Base-by-base conservation (phyloP, 202 grass and related monocot genomes). In the Setaria italica region DNA sequence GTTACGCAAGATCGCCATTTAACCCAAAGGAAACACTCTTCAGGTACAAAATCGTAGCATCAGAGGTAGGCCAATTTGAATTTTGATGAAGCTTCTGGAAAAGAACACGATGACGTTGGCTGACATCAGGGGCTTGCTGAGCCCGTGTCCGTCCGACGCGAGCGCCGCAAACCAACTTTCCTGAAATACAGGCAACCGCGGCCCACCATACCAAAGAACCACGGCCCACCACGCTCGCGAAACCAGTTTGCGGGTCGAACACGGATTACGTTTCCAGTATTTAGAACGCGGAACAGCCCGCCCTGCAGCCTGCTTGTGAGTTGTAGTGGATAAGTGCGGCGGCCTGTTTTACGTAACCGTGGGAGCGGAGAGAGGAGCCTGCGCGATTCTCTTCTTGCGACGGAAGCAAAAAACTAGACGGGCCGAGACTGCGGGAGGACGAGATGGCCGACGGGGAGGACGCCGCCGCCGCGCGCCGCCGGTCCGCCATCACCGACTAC, bases 401-500 rank as follows among this genome's bases (percentile, higher is more conserved):
- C 55, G n/a, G 89, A 91, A 91, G 85, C 82, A 46, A 91, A 87
- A 12, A 21, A 43, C 14, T 67, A 50, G 53, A 51, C 2, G 13
- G 33, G n/a, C 33, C 17, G 12, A 69, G 45, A 82, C 60, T 58
- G 48, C 65, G 20, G 64, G 50, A 50, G 46, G 49, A 6, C 30
- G 72, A 35, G 85, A 91, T 91, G 89, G 89, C 89, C 77, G 97
- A 94, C 49, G 92, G 86, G 76, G 93, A 87, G 66, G 93, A 95
- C 45, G 88, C 88, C 33, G 85, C 79, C 49, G 90, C 86, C n/a
- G 51, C 86, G 14, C 86, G 90, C 45, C 90, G 94, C 37, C 83
- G 87, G 55, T 25, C 72, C n/a, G 85, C 88, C 43, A 65, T 84
- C 20, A 57, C 87, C 4, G 93, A 99, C 16, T 99, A 99, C 80